Evolutionary conservation across 177 flowering plant species (phyloP).

Genomic region (Tripterygium wilfordii): DNA sequence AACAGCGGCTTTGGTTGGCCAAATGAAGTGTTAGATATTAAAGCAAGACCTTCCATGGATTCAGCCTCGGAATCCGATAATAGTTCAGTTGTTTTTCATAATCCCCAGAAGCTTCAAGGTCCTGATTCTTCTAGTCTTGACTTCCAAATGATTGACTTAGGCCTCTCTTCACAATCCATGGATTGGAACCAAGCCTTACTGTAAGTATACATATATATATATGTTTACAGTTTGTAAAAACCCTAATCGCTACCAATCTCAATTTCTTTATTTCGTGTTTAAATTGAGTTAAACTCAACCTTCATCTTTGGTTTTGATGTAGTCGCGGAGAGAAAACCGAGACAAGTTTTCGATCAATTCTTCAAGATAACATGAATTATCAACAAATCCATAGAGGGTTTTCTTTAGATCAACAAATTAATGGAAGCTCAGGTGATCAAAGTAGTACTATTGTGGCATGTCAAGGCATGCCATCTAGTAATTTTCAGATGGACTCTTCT

Average conservation of each 20-base stretch:
- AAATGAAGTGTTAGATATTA: slow-evolving; percentile 25
- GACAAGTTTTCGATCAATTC: slow-evolving; percentile 37
- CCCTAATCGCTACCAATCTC: neutral
- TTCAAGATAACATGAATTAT: slow-evolving; percentile 27
- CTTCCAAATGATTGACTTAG: slow-evolving; percentile 63
- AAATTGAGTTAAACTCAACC: neutral
- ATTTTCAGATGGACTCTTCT: slow-evolving; percentile 25
- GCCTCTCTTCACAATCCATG: slow-evolving; percentile 47
- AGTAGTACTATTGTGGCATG: slow-evolving; percentile 24
- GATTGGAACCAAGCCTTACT: slow-evolving; percentile 74
- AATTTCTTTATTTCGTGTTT: neutral
- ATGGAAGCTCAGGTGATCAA: slow-evolving; percentile 30
- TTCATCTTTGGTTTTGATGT: neutral
- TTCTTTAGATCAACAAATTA: slow-evolving; percentile 31
- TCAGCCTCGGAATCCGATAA: slow-evolving; percentile 34
- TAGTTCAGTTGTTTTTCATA: slow-evolving; percentile 32
- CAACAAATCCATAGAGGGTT: slow-evolving; percentile 26
- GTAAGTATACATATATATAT: slow-evolving; percentile 36
- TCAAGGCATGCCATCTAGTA: slow-evolving; percentile 20
- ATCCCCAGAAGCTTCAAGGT: slow-evolving; percentile 28
- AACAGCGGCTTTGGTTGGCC: slow-evolving; percentile 40
- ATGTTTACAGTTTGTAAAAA: neutral
- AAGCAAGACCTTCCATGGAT: slow-evolving; percentile 36
- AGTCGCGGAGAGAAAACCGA: slow-evolving; percentile 38
- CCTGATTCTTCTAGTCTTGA: slow-evolving; percentile 24